Evolutionary conservation across 1,284 basidiomycete genomes (phyloP).

Genomic region (Peniophora sp.): DNA sequence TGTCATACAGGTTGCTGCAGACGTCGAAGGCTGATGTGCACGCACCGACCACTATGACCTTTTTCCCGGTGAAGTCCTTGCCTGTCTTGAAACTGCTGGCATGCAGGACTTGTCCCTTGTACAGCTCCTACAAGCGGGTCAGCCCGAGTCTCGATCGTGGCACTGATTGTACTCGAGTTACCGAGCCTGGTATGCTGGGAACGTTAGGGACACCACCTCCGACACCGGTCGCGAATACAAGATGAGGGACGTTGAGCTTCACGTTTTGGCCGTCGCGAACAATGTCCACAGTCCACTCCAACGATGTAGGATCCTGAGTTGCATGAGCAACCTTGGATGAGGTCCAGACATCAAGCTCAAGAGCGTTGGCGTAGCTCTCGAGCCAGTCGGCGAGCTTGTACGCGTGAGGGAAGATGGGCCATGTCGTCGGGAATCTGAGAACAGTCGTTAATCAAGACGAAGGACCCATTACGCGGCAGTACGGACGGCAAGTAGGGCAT

Average conservation of each 20-base stretch:
- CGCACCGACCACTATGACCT: constrained; percentile 43
- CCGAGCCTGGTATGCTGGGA: constrained; percentile 37
- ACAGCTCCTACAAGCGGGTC: constrained; percentile 25
- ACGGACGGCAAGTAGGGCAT: constrained; percentile 47
- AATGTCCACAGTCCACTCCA: constrained; percentile 51
- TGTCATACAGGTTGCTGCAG: neutral
- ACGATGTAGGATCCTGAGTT: constrained; percentile 33
- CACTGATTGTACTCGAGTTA: constrained; percentile 7
- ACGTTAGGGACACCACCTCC: constrained; percentile 41
- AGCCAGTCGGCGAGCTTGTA: constrained; percentile 61
- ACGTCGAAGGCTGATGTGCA: constrained; percentile 29
- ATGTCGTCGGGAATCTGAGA: constrained; percentile 44
- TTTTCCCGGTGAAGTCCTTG: constrained; percentile 32
- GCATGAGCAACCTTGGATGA: constrained; percentile 39
- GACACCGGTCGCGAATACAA: constrained; percentile 57
- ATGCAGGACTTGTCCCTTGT: constrained; percentile 35
- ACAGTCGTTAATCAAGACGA: neutral
- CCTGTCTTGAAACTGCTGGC: constrained; percentile 31
- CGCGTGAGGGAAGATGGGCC: constrained; percentile 57
- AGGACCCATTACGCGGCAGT: neutral
- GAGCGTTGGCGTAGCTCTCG: constrained; percentile 53
- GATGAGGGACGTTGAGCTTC: constrained; percentile 44
- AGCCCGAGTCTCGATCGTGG: neutral
- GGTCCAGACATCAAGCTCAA: constrained; percentile 65
- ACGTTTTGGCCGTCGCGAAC: constrained; percentile 25